phyloP scores from a whole-genome alignment of 208 protist genomes.

The Leishmania major region DNA sequence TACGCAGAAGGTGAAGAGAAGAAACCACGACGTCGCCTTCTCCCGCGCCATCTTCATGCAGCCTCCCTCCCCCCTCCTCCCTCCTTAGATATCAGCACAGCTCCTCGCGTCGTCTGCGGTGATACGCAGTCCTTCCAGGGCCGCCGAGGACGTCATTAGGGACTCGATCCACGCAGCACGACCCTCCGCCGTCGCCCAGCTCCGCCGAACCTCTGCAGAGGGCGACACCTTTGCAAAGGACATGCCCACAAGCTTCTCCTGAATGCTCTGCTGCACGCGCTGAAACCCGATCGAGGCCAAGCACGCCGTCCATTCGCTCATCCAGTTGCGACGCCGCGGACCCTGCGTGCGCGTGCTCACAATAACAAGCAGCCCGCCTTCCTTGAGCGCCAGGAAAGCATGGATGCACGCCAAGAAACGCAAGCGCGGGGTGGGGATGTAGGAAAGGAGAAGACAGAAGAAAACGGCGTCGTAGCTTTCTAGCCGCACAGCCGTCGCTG shows the following conservation, averaged over 20 bases:
- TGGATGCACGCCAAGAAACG: constrained; percentile 80
- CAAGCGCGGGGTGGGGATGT: constrained; percentile 75
- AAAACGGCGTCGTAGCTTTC: constrained; percentile 71
- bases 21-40: background rate
- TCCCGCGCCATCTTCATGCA: background rate
- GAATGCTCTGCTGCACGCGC: constrained; percentile 66
- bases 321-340: constrained; percentile 54
- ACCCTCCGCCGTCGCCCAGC: constrained; percentile 24
- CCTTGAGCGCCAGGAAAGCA: constrained; percentile 71
- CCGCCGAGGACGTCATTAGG: constrained; percentile 45
- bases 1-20: background rate
- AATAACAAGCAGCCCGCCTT: constrained; percentile 77
- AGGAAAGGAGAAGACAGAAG: constrained; percentile 88
- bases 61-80: background rate
- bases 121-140: constrained; percentile 49
- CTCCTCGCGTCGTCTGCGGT: constrained; percentile 45
- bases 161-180: constrained; percentile 39
- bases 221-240: constrained; percentile 53
- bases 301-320: constrained; percentile 64
- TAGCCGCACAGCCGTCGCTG: constrained; percentile 18
- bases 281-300: constrained; percentile 71
- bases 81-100: constrained; percentile 1
- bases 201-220: constrained; percentile 16
- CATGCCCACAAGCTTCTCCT: constrained; percentile 73
- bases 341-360: constrained; percentile 88